Evolutionary conservation across 345 rosid genomes (phyloP).

Genomic region (Kandelia obovata): DNA sequence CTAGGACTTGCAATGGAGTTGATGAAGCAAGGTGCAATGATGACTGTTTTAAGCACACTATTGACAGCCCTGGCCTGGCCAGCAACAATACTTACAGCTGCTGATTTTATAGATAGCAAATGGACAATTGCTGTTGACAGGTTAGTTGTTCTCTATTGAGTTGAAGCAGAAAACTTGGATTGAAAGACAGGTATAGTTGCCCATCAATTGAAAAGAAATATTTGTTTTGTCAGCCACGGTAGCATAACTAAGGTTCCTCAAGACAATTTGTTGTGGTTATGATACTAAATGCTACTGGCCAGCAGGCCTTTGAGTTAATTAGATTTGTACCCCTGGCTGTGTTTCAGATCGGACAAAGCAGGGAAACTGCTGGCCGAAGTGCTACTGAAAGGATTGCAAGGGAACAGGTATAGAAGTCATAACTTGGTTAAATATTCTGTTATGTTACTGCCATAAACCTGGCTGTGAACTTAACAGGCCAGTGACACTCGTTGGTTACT

Average conservation of each 20-base stretch:
- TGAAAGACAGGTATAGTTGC: conserved; percentile 4
- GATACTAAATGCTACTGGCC: neutral
- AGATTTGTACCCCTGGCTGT: conserved; percentile 20
- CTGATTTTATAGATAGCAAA: conserved; percentile 89
- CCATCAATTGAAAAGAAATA: conserved; percentile 7
- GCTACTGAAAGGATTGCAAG: conserved; percentile 79
- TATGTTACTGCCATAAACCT: conserved; percentile 2
- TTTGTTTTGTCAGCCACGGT: neutral
- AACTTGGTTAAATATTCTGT: conserved; percentile 3
- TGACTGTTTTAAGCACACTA: conserved; percentile 84
- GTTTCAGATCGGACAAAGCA: conserved; percentile 79
- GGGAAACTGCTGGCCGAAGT: conserved; percentile 92
- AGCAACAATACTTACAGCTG: conserved; percentile 69
- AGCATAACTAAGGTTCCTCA: neutral
- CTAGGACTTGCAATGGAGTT: conserved; percentile 69
- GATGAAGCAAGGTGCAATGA: conserved; percentile 97
- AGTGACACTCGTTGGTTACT: conserved; percentile 81
- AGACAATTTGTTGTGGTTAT: neutral
- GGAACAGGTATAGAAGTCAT: conserved; percentile 60
- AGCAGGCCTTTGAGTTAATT: neutral
- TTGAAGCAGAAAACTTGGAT: conserved; percentile 2
- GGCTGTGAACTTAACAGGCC: conserved; percentile 53
- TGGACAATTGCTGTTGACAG: conserved; percentile 91
- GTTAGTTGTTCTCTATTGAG: conserved; percentile 35
- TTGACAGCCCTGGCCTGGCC: conserved; percentile 90